Evolutionary conservation across 1,284 basidiomycete genomes (phyloP).

Genomic region (Austropuccinia psidii): DNA sequence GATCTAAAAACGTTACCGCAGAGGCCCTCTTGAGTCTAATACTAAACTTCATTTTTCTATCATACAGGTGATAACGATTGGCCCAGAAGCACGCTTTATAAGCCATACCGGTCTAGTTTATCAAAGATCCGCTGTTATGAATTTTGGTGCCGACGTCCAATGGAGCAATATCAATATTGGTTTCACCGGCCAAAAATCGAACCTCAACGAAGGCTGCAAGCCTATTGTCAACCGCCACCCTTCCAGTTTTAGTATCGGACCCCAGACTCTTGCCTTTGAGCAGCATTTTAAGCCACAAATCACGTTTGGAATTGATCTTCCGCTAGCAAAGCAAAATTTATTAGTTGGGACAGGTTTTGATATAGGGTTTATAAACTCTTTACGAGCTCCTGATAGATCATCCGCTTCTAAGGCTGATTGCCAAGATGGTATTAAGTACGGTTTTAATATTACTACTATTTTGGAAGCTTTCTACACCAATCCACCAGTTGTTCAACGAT

Average conservation of each 20-base stretch:
- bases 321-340: not conserved
- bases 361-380: constrained; percentile 1
- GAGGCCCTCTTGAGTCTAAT: too few species aligned
- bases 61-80: constrained; percentile 32
- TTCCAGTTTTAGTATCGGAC: constrained; percentile 10
- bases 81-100: constrained; percentile 18
- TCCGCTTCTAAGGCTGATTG: not conserved
- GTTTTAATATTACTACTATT: not conserved
- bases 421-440: constrained; percentile 17
- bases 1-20: too few species aligned
- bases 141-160: constrained; percentile 12
- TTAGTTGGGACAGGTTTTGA: constrained; percentile 9
- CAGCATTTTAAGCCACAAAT: constrained; percentile 36
- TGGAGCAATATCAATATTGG: constrained; percentile 15
- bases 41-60: too few species aligned
- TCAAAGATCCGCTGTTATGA: constrained; percentile 16
- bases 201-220: too few species aligned
- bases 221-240: not conserved
- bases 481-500: too few species aligned
- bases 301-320: constrained; percentile 9
- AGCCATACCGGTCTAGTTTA: constrained; percentile 16
- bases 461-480: constrained; percentile 22
- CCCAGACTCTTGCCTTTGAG: not conserved
- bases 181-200: not conserved
- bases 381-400: not conserved